Evolutionary conservation across 495 filamentous ascomycete species (phyloP), one percentile per base, ranked within the genome.

Genomic region (Tuber brumale): DNA sequence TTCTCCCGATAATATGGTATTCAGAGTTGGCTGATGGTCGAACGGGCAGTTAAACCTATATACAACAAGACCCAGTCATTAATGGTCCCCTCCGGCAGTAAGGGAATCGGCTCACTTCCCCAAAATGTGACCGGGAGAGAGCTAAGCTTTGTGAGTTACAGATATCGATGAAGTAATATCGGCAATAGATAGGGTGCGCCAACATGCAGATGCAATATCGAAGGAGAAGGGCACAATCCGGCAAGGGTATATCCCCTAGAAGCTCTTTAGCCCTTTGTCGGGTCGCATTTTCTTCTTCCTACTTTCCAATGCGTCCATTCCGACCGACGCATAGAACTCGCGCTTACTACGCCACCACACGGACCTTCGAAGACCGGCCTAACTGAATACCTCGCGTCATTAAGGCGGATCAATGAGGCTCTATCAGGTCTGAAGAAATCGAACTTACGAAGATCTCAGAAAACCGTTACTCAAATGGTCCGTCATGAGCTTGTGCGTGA

Each of bases 141-240:
- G 57, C 69, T 43, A 72, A 39, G 43, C n/a, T 37, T 37, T 45
- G 43, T 70, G 74, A 2, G 12, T 61, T 61, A 86, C 73, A 89
- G 92, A 98, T 82, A 94, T 99, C 81, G 94, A 97, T 80, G 88
- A 89, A 75, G 90, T n/a, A 61, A 88, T 94, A 72, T 87, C 89
- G 76, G 93, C 94, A 42, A 97, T 98, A 78, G 94, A 97, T 61
- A 90, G 90, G 75, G 88, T 98, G 70, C 90, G 92, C 79, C 91
- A 94, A 78, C 95, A 95, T 10, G 90, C 93, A 72, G 94, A 97
- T 84, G 91, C 92, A 77, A 93, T 93, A 83, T 92, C 89, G 76
- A 89, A 91, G 75, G 95, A 99, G 84, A 95, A 98, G 83, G 90
- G 90, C 21, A 94, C 97, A 78, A 94, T 99, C 77, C 91, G 91